A percentile compares a stretch with the other conserved stretches of the same genome.
phyloP scores from a whole-genome alignment of 192 early-diverging fungal species.

The Coemansia sp. region DNA sequence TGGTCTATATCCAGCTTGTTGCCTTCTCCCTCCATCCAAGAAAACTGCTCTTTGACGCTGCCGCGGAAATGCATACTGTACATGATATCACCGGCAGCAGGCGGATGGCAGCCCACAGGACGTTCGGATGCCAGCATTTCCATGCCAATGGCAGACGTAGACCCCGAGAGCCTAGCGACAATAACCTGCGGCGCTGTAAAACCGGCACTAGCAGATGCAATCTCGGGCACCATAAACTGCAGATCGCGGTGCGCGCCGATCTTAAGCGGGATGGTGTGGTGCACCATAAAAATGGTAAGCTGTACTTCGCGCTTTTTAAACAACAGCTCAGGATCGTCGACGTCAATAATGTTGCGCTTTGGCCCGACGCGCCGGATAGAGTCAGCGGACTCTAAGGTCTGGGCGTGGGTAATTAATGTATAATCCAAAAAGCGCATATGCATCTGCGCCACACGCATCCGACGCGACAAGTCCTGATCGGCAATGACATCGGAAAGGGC shows the following conservation, averaged over 20 bases:
- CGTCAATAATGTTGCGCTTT: constrained; percentile 4
- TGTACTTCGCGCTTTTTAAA: constrained; percentile 8
- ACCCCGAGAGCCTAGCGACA: neutral
- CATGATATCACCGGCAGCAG: constrained; percentile 14
- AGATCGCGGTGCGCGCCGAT: constrained; percentile 11
- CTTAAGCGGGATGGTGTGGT: constrained; percentile 20
- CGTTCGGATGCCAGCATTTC: neutral
- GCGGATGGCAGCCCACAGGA: constrained; percentile 16
- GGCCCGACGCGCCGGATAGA: neutral
- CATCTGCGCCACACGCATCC: constrained; percentile 23
- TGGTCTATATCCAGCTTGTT: constrained; percentile 22
- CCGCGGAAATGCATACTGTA: constrained; percentile 25
- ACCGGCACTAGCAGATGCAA: neutral
- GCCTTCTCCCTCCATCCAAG: constrained; percentile 11
- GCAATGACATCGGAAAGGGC: constrained; percentile 1
- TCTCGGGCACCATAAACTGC: constrained; percentile 21
- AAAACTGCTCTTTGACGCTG: constrained; percentile 24
- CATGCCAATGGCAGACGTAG: neutral
- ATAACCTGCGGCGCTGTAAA: neutral
- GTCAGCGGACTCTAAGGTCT: neutral
- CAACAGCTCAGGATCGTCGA: constrained; percentile 7
- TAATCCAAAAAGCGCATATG: constrained; percentile 18
- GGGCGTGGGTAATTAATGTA: neutral
- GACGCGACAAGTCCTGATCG: constrained; percentile 8
- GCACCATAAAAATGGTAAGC: constrained; percentile 18